Base-by-base conservation (phyloP, 2,329 filamentous ascomycete species). In the Pestalotiopsis sp. region DNA sequence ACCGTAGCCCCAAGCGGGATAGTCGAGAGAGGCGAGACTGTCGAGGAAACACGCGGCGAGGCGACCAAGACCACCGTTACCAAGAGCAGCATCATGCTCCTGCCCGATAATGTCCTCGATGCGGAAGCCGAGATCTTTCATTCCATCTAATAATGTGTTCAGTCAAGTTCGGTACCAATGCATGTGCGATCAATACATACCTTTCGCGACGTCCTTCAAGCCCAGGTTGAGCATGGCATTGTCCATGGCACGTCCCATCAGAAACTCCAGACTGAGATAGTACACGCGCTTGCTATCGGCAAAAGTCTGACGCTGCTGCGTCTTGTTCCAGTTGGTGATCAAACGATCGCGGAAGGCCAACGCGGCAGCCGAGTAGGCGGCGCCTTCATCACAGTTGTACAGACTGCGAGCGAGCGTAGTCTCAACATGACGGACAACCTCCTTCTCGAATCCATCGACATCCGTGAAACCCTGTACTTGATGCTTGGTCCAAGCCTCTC, bases 191-290 rank as follows among this genome's bases (percentile, higher is more conserved):
- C 11, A 25, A 4, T 63, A 73, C 87, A 74, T 81, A 96, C 94
- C 87, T 82, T 90, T 91, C 66, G 96, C 95, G 70, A 91, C 84
- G 75, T 94, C 89, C 83, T 98, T 99, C 80, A 94, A 86, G 27
- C 93, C 93, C 68, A 97, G 90, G 80, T 99, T 99, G 73, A 99
- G 88, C 93, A 99, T 98, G 72, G 96, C 95, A 89, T 99, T 99
- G 85, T 99, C 96, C 72, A 99, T 84, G 61, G 96, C 93, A 78
- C 96, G 89, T 57, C 96, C 96, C 96, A 99, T 99, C 76, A 99
- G 84, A 77, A 99, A 99, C 82, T 99, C 96, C 69, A 99, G 89
- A 74, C 95, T 98, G 70, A 99, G 89, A 80, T 99, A 99, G 84
- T 99, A 99, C 74, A 99, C 89, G 70, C 96, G 90, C 87, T 99